Evolutionary conservation across 345 rosid species (phyloP).

Genomic region (Erucastrum elatum): DNA sequence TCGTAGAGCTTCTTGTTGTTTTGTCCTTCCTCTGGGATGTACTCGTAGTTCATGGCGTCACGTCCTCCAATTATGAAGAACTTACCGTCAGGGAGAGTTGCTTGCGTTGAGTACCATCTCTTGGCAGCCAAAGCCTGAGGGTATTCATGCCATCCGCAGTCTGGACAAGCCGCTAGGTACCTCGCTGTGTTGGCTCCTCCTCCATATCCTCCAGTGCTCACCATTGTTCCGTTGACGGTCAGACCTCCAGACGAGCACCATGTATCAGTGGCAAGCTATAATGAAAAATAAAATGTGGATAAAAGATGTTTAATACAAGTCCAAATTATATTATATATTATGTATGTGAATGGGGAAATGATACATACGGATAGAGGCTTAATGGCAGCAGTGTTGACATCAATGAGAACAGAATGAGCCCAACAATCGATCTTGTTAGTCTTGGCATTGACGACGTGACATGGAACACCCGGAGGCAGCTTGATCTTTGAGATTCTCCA

Average conservation of each 20-base stretch:
- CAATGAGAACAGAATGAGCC: slow-evolving; percentile 61
- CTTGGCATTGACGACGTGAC: slow-evolving; percentile 42
- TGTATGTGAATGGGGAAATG: background rate
- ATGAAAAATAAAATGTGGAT: background rate
- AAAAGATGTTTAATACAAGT: background rate
- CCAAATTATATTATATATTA: background rate
- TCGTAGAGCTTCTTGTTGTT: slow-evolving; percentile 40
- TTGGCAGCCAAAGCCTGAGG: slow-evolving; percentile 58
- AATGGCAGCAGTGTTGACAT: slow-evolving; percentile 44
- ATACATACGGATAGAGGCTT: slow-evolving; percentile 55
- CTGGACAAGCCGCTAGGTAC: slow-evolving; percentile 40
- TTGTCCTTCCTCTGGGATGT: slow-evolving; percentile 60
- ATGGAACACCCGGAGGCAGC: slow-evolving; percentile 13
- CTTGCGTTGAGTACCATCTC: slow-evolving; percentile 92
- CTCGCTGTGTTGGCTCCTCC: slow-evolving; percentile 71
- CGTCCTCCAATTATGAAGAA: slow-evolving; percentile 83
- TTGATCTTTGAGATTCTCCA: slow-evolving; percentile 52
- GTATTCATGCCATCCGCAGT: slow-evolving; percentile 65
- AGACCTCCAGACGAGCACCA: slow-evolving; percentile 98
- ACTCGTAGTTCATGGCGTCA: slow-evolving; percentile 66
- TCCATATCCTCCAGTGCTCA: slow-evolving; percentile 71
- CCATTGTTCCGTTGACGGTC: slow-evolving; percentile 59
- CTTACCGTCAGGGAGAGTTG: slow-evolving; percentile 62
- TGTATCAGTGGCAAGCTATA: slow-evolving; percentile 68
- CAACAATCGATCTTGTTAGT: slow-evolving; percentile 56